A percentile compares a stretch with the other conserved stretches of the same genome.
phyloP scores from a whole-genome alignment of 768 basidiomycete species.

The Mycena sanguinolenta region DNA sequence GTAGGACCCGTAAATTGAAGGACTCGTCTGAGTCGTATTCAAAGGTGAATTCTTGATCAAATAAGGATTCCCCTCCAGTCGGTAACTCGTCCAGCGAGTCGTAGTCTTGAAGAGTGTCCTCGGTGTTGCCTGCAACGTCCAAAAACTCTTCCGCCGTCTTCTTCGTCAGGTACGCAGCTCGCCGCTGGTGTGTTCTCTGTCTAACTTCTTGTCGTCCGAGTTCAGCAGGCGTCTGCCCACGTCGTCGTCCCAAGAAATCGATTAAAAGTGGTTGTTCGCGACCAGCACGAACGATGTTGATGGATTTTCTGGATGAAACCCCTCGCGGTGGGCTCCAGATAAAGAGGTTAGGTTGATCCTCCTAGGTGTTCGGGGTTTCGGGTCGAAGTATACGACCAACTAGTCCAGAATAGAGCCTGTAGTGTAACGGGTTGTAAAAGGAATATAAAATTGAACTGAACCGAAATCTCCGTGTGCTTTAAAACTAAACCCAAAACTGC shows the following conservation, averaged over 20 bases:
- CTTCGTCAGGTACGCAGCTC: slow-evolving; percentile 1
- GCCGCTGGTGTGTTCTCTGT: not conserved
- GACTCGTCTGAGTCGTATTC: slow-evolving; percentile 12
- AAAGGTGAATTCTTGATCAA: not conserved
- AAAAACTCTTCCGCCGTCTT: not conserved
- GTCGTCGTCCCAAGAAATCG: too few species aligned
- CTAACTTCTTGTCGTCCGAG: slow-evolving; percentile 9
- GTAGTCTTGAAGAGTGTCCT: too few species aligned
- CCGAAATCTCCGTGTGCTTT: too few species aligned
- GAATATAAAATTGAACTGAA: too few species aligned
- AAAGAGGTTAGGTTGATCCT: too few species aligned
- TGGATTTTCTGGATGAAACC: slow-evolving; percentile 28
- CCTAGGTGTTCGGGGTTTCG: too few species aligned
- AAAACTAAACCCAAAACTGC: too few species aligned
- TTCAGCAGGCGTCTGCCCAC: too few species aligned
- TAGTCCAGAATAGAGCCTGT: too few species aligned
- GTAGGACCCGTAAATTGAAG: not conserved
- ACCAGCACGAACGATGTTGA: slow-evolving; percentile 1
- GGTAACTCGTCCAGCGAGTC: slow-evolving; percentile 1
- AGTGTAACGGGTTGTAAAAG: too few species aligned
- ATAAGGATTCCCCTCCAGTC: not conserved
- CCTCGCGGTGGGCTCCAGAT: slow-evolving; percentile 35
- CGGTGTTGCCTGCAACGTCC: slow-evolving; percentile 15
- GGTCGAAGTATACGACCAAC: too few species aligned
- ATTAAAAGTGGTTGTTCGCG: not conserved